Evolutionary conservation across 805 yeast species (phyloP).

Genomic region (Nakazawaea anatomiae): DNA sequence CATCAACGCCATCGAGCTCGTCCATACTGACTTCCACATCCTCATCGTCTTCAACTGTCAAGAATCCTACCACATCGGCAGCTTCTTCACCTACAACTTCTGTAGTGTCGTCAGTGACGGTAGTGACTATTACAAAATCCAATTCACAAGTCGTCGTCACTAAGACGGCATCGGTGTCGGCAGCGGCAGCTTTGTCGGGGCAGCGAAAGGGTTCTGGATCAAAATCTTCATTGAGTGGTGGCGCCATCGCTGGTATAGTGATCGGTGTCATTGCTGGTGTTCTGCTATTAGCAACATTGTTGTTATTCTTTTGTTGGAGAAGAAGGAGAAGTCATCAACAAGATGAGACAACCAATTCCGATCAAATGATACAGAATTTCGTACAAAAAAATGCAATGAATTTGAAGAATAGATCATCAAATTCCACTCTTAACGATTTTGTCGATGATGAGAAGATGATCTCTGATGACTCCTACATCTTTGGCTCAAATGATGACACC

Average conservation of each 20-base stretch:
- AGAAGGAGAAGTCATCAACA: neutral
- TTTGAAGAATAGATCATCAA: slow-evolving; percentile 11
- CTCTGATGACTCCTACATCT: slow-evolving; percentile 4
- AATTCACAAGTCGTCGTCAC: slow-evolving; percentile 13
- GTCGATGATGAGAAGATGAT: slow-evolving; percentile 13
- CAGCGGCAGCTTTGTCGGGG: neutral
- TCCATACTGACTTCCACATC: slow-evolving; percentile 3
- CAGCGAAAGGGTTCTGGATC: neutral
- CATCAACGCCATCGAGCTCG: slow-evolving; percentile 11
- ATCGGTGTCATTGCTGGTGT: slow-evolving; percentile 25
- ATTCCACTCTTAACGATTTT: slow-evolving; percentile 13
- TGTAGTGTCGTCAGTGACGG: neutral
- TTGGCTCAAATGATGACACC: neutral
- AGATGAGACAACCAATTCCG: neutral
- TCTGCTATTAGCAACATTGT: slow-evolving; percentile 15
- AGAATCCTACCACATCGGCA: neutral
- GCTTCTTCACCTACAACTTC: slow-evolving; percentile 15
- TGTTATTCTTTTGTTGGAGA: slow-evolving; percentile 15
- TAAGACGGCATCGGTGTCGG: slow-evolving; percentile 12
- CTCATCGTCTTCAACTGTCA: neutral
- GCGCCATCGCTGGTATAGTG: slow-evolving; percentile 14
- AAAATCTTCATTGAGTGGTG: neutral
- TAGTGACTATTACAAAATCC: slow-evolving; percentile 16
- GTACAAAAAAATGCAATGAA: slow-evolving; percentile 7
- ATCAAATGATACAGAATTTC: slow-evolving; percentile 8